These are phyloP conservation scores for Xanthoconium purpureum DNA, from an alignment of 768 basidiomycete species.

Conservation along the genomic window DNA sequence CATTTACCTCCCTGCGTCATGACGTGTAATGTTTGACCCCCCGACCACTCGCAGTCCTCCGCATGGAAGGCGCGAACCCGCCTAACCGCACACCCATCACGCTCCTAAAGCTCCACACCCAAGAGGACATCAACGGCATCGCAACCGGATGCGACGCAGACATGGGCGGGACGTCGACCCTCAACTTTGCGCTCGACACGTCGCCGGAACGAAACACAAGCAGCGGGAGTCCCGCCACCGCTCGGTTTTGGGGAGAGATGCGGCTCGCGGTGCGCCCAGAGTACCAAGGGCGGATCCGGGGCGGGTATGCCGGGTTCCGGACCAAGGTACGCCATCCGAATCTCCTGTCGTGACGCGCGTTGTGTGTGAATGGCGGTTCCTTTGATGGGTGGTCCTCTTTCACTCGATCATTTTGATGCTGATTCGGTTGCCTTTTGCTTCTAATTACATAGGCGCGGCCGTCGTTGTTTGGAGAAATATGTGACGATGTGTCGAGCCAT, in stretches of 20 bases:
- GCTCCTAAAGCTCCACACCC: slow-evolving; percentile 62
- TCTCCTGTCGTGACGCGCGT: neutral
- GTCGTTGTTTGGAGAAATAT: slow-evolving; percentile 83
- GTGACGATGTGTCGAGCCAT: slow-evolving; percentile 81
- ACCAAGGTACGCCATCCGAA: slow-evolving; percentile 57
- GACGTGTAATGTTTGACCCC: slow-evolving; percentile 9
- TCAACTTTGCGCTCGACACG: slow-evolving; percentile 68
- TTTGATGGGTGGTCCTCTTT: neutral
- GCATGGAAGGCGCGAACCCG: slow-evolving; percentile 73
- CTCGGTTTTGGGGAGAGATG: slow-evolving; percentile 80
- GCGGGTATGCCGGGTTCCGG: slow-evolving; percentile 89
- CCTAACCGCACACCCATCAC: slow-evolving; percentile 60
- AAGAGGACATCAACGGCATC: slow-evolving; percentile 55
- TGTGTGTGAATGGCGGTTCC: neutral
- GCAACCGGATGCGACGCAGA: slow-evolving; percentile 85
- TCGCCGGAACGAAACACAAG: slow-evolving; percentile 43
- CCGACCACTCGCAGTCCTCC: slow-evolving; percentile 46
- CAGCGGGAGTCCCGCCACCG: slow-evolving; percentile 52
- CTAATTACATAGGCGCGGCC: slow-evolving; percentile 59
- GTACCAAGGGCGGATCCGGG: slow-evolving; percentile 65
- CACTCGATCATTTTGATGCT: no score
- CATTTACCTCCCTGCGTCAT: slow-evolving; percentile 9
- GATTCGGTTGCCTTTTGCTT: neutral
- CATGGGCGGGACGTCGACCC: slow-evolving; percentile 80
- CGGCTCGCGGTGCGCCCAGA: slow-evolving; percentile 62